Base-by-base conservation (phyloP, 1,284 basidiomycete species). In the Athelia sp. region DNA sequence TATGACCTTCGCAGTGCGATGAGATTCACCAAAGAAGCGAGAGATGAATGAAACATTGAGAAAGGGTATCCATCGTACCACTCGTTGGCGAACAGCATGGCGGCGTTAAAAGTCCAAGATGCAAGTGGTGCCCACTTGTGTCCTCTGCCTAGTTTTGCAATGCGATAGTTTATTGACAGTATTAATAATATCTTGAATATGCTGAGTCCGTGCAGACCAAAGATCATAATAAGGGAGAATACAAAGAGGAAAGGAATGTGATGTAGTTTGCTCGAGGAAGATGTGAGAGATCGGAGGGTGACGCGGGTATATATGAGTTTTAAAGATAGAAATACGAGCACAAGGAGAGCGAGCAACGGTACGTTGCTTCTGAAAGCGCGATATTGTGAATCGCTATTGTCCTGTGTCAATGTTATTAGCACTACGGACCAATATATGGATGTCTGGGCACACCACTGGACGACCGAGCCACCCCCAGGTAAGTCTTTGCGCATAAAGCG, bases 171-270 rank as follows among this genome's bases (percentile, higher is more conserved):
- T 17, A 73, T 43, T 4, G 67, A 63, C 13, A 97, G 66, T 48
- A 98, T 87, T 23, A 72, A 38, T 3, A 92, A 50, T 23, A 98
- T 81, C 64, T 98, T 98, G 62, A 95, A 35, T 1, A 79, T 68
- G 57, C 89, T 91, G n/a, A 82, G 67, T 23, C 97, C 97, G 64
- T 98, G 96, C n/a, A 99, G 68, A 2, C 79, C 82, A 17, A 83
- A 51, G 36, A 97, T 72, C 69, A 93, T 84, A 45, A 84, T 54
- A n/a, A 81, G 47, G 2, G 90, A 84, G 57, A 87, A 86, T 10
- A 78, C 62, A 55, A 84, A 77, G 56, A 74, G 72, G 63, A 82
- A 74, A n/a, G 75, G 72, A 34, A 83, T 64, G 46, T 74, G 69
- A 59, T 72, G 65, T 15, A 76, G 59, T 36, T 65, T 63, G 55